phyloP scores from a whole-genome alignment of 2,329 filamentous ascomycete species.

The Neonectria hederae region DNA sequence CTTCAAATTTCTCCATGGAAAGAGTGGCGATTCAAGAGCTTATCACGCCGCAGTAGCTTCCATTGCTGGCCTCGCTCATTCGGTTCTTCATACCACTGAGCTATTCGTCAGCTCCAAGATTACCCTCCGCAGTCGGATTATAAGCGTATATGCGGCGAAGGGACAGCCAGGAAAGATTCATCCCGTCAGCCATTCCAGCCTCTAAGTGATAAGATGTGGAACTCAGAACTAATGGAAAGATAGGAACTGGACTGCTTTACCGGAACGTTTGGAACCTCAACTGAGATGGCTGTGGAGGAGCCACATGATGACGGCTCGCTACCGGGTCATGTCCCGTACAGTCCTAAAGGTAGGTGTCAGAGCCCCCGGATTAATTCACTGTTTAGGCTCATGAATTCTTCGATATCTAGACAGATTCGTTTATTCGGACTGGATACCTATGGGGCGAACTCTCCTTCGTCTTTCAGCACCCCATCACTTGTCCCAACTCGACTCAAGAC shows the following conservation, averaged over 20 bases:
- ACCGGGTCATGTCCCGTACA: background rate
- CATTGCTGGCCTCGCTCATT: background rate
- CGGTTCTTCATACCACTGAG: background rate
- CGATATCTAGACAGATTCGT: background rate
- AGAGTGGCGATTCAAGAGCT: background rate
- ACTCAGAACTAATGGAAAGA: background rate
- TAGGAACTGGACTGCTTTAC: background rate
- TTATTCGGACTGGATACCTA: background rate
- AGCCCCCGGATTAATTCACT: too few relatives aligned
- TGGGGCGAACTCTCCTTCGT: background rate
- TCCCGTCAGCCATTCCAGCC: background rate
- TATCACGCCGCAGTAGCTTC: background rate
- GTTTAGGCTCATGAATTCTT: too few relatives aligned
- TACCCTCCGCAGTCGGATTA: background rate
- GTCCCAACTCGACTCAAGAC: background rate
- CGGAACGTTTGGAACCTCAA: background rate
- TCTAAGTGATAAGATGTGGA: background rate
- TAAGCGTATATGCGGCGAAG: background rate
- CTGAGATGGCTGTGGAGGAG: background rate
- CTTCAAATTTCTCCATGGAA: background rate
- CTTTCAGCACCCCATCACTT: background rate
- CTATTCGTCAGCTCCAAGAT: background rate
- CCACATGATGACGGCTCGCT: background rate
- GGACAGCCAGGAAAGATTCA: background rate
- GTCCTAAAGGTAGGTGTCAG: background rate